phyloP scores from a whole-genome alignment of 169 alveolate genomes.

The Cyclospora cayetanensis region DNA sequence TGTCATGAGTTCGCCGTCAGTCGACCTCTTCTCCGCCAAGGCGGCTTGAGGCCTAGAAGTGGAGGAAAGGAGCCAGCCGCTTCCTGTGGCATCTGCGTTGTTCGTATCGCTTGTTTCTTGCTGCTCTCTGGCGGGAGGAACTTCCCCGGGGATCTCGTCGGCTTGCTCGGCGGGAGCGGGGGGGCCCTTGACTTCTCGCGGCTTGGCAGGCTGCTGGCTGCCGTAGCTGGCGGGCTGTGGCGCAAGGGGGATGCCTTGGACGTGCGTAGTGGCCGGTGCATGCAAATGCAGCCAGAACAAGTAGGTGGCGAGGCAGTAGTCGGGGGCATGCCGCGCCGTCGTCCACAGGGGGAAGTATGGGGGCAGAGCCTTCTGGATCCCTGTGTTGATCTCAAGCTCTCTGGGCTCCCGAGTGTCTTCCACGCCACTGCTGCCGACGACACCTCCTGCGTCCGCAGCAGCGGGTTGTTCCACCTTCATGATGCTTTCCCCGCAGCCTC shows the following conservation, averaged over 20 bases:
- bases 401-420: not conserved
- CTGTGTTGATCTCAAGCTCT: not conserved
- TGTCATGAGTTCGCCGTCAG: constrained; percentile 44
- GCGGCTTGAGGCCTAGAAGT: constrained; percentile 61
- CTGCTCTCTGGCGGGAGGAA: constrained; percentile 54
- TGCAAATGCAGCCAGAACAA: constrained; percentile 89
- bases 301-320: constrained; percentile 89
- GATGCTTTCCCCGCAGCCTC: constrained; percentile 1
- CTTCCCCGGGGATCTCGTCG: constrained; percentile 51
- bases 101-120: constrained; percentile 34
- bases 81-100: constrained; percentile 36
- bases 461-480: constrained; percentile 51
- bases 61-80: not conserved
- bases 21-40: constrained; percentile 58
- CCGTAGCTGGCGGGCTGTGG: constrained; percentile 79
- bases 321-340: constrained; percentile 84
- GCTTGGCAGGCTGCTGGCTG: not conserved
- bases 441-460: not conserved
- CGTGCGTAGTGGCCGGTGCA: constrained; percentile 83
- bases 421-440: not conserved
- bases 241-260: constrained; percentile 85
- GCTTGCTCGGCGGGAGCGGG: constrained; percentile 40
- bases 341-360: constrained; percentile 88
- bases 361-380: constrained; percentile 47
- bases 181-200: constrained; percentile 29